phyloP scores from a whole-genome alignment of 1,139 yeast genomes.

The Debaryomyces udenii region DNA sequence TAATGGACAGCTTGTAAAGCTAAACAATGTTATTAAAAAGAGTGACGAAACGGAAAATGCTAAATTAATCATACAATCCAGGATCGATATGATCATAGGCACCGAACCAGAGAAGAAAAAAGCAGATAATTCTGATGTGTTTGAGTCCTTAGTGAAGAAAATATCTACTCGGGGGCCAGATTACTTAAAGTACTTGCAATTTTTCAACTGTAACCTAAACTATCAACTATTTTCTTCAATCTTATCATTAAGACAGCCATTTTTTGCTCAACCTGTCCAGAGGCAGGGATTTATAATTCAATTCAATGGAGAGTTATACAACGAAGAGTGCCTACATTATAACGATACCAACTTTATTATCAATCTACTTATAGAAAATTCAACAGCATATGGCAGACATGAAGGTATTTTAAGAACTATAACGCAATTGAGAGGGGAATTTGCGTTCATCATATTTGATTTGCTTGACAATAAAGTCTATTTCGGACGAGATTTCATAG shows the following conservation, averaged over 20 bases:
- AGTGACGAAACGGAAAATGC: conserved; percentile 16
- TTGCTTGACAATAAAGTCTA: conserved; percentile 40
- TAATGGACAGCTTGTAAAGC: conserved; percentile 23
- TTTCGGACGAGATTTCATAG: conserved; percentile 85
- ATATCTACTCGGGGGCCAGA: conserved; percentile 62
- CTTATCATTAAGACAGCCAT: conserved; percentile 76
- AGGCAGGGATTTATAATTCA: conserved; percentile 48
- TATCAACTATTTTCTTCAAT: conserved; percentile 65
- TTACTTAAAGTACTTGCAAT: conserved; percentile 26
- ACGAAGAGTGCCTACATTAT: conserved; percentile 44
- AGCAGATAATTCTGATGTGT: conserved; percentile 13
- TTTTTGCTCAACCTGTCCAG: conserved; percentile 67
- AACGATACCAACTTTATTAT: conserved; percentile 41
- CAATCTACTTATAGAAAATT: conserved; percentile 21
- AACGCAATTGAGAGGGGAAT: conserved; percentile 71
- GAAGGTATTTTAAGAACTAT: conserved; percentile 38
- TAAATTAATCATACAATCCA: conserved; percentile 16
- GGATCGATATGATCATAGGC: conserved; percentile 20
- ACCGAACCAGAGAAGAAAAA: conserved; percentile 13
- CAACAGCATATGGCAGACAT: conserved; percentile 15
- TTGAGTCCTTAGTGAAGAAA: conserved; percentile 40
- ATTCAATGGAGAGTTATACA: conserved; percentile 89
- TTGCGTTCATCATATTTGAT: conserved; percentile 64
- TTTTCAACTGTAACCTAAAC: conserved; percentile 14
- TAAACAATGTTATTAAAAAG: conserved; percentile 36